Conservation (phyloP, 179 eudicot genomes). For the Dionaea muscipula region DNA sequence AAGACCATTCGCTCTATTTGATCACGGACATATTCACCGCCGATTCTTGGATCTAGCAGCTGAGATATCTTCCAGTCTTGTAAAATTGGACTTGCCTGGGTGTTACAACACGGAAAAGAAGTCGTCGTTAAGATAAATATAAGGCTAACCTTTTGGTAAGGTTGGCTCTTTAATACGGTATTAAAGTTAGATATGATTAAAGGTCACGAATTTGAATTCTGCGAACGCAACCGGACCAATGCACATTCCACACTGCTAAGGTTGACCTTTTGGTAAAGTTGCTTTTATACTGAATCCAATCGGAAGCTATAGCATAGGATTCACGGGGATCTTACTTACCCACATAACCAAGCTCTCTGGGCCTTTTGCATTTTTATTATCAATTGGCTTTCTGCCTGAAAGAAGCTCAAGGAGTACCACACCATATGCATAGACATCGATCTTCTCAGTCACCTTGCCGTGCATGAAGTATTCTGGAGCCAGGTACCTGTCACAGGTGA, state of each 20-base stretch:
- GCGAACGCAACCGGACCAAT: too few relatives aligned
- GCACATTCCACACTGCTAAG: too few relatives aligned
- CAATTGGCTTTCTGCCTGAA: slow-evolving; percentile 39
- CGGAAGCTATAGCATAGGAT: background rate
- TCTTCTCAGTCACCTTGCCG: slow-evolving; percentile 39
- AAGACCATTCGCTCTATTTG: slow-evolving; percentile 29
- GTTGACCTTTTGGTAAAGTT: too few relatives aligned
- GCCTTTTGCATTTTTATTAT: slow-evolving; percentile 24
- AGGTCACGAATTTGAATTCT: too few relatives aligned
- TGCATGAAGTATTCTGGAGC: slow-evolving; percentile 49
- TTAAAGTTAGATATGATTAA: too few relatives aligned
- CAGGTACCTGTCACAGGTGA: slow-evolving; percentile 25
- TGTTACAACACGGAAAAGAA: background rate
- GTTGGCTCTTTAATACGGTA: too few relatives aligned
- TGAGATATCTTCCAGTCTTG: slow-evolving; percentile 24
- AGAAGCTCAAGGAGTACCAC: slow-evolving; percentile 46
- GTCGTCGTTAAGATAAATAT: too few relatives aligned
- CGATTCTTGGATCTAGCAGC: slow-evolving; percentile 24
- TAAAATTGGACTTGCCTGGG: slow-evolving; percentile 27
- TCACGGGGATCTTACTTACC: slow-evolving; percentile 21
- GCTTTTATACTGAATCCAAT: background rate
- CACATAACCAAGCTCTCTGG: slow-evolving; percentile 36
- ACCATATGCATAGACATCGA: slow-evolving; percentile 39
- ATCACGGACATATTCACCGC: slow-evolving; percentile 17
- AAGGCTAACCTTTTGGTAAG: too few relatives aligned